phyloP scores from a whole-genome alignment of 345 rosid species.

The Orychophragmus violaceus region DNA sequence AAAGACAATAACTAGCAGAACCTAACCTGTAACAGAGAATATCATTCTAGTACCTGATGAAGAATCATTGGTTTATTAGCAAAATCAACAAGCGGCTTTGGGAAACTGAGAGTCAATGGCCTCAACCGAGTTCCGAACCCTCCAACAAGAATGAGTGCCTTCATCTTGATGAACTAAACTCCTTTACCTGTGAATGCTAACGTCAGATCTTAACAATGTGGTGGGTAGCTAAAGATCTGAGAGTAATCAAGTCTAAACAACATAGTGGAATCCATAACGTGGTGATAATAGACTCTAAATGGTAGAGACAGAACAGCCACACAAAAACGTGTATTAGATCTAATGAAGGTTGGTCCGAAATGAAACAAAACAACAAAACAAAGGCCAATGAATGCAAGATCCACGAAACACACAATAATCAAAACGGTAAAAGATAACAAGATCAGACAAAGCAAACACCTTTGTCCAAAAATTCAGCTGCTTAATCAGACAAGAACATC shows the following conservation, averaged over 20 bases:
- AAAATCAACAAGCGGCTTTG: conserved; percentile 96
- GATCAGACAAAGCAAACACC: neutral
- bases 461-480: neutral
- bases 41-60: conserved; percentile 64
- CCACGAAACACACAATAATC: conserved; percentile 3
- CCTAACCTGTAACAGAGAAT: neutral
- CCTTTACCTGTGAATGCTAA: conserved; percentile 29
- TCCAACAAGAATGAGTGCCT: conserved; percentile 99
- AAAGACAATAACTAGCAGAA: neutral
- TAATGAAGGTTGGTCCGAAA: neutral
- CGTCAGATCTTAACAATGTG: conserved; percentile 9
- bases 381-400: conserved; percentile 1
- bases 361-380: neutral
- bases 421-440: neutral
- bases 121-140: conserved; percentile 97
- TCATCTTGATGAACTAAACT: conserved; percentile 47
- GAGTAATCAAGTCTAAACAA: neutral
- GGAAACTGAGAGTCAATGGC: conserved; percentile 95
- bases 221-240: neutral
- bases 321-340: neutral
- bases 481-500: neutral
- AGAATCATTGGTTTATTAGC: conserved; percentile 99
- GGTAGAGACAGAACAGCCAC: conserved; percentile 1
- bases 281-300: neutral
- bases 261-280: neutral